Evolutionary conservation across 1,139 yeast species (phyloP), one percentile per base, ranked within the genome.

Genomic region (Blastobotrys indianensis): DNA sequence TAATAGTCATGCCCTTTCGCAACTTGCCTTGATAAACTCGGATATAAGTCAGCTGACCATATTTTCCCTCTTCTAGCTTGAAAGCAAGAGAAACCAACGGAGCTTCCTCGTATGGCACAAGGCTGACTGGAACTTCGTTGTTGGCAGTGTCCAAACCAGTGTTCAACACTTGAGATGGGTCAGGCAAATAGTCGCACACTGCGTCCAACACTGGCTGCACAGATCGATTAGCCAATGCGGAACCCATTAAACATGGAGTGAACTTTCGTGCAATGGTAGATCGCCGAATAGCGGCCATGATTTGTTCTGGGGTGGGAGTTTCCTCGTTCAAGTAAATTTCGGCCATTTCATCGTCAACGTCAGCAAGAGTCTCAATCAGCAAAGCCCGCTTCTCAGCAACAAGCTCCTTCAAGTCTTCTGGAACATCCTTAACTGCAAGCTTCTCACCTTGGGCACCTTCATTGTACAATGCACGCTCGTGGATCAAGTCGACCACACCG

Each of bases 171-270:
- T 92, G 96, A 54, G 94, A 80, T 49, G 98, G 98, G 66, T 90
- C 83, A 42, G 98, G 98, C 61, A 92, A 77, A 66, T 82, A 92
- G 65, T 92, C 97, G 56, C 94, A 94, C 51, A 92, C 96, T 36
- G 97, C 92, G 66, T 92, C 97, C 58, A 92, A 76, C 37, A 92
- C 97, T 20, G 92, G 87, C 72, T 92, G 98, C 53, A 92, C 76
- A 67, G 97, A 96, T 57, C 83, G 85, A 69, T 92, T 92, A 46
- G 97, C 98, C 55, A 92, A 75, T 25, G 98, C 98, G 44, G 97
- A 87, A 32, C 98, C 98, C 97, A 92, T 92, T 57, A 92, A 74
- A 12, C 92, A 97, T n/a, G 98, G 98, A 17, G 97, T 87, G 72
- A 92, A 92, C 65, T 79, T 85, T 71, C 97, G 81, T 34, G 90